Base-by-base conservation (phyloP, 2,329 filamentous ascomycete species). In the Akanthomyces dipterigenus region DNA sequence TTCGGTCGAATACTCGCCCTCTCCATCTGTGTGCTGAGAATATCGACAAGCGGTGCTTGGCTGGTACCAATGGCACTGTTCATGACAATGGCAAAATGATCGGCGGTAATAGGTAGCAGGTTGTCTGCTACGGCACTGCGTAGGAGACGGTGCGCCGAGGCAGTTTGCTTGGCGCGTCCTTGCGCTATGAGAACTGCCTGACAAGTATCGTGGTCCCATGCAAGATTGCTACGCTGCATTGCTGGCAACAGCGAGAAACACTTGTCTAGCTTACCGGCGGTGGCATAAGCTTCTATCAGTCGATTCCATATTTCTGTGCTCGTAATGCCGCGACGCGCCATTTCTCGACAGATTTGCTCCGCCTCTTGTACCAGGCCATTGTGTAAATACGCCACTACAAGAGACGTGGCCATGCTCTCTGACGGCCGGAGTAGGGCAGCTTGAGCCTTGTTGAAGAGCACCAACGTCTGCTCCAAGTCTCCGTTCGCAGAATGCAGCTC, bases 231-330 rank as follows among this genome's bases (percentile, higher is more conserved):
- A 14, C 75, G 70, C 24, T 75, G 77, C 83, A 86, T 86, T 40
- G 68, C 63, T 40, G 74, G 71, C 24, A 85, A 73, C 7, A 83
- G 61, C 5, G 73, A 75, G 66, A 84, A 80, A 58, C 83, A 75
- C 53, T 75, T 74, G n/a, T 69, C 70, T 7, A 85, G 70, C 57
- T 80, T 77, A 60, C 88, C 82, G 7, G 82, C 80, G 60, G 84
- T 76, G 7, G 89, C 90, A 70, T 91, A 82, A 63, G 88, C 84
- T 61, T 82, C 80, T 5, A 97, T 77, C 36, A 97, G 75, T 58
- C 85, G 80, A 69, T 97, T 96, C 90, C 90, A 97, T 69, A 91
- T 84, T 36, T 80, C 77, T 2, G 86, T 86, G 24, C 73, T 74
- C 1, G 80, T 76, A 1, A 84, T 80, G 20, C 78, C 75, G 63